A percentile compares a stretch with the other conserved stretches of the same genome.
Evolutionary conservation across 305 asterid species (phyloP).

Genomic region (Fraxinus albicans): DNA sequence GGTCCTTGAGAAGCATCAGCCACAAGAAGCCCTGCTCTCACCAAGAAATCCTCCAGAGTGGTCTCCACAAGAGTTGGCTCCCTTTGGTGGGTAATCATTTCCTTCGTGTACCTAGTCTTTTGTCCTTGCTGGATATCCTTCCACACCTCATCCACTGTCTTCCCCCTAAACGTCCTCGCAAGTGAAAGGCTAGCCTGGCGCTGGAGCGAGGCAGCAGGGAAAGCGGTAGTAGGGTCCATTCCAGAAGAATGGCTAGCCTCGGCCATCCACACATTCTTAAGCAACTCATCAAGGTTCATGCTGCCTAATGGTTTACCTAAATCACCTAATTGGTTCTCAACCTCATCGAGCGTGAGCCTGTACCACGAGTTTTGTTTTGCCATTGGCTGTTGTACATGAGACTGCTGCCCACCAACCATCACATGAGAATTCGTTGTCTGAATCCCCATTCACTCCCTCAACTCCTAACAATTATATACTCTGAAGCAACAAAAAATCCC

Average conservation of each 20-base stretch:
- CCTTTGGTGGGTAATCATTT: constrained; percentile 36
- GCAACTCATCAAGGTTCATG: constrained; percentile 73
- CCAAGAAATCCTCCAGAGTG: constrained; percentile 80
- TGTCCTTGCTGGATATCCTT: constrained; percentile 59
- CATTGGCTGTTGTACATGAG: constrained; percentile 37
- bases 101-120: constrained; percentile 36
- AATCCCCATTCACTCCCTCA: constrained; percentile 64
- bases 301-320: constrained; percentile 67
- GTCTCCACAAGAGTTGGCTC: constrained; percentile 67
- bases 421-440: constrained; percentile 70
- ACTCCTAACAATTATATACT: constrained; percentile 20
- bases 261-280: constrained; percentile 50
- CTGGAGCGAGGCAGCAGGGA: constrained; percentile 58
- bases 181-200: constrained; percentile 67
- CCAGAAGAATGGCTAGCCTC: constrained; percentile 44
- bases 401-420: constrained; percentile 47
- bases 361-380: constrained; percentile 61
- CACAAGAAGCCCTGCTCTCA: constrained; percentile 62
- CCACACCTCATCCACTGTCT: constrained; percentile 74
- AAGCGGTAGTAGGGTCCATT: constrained; percentile 25
- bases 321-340: constrained; percentile 50
- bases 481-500: not conserved
- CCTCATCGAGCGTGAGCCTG: constrained; percentile 60
- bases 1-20: constrained; percentile 54
- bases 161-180: constrained; percentile 53